Conservation (phyloP, 2,329 filamentous ascomycete genomes). For the Colletotrichum karsti region DNA sequence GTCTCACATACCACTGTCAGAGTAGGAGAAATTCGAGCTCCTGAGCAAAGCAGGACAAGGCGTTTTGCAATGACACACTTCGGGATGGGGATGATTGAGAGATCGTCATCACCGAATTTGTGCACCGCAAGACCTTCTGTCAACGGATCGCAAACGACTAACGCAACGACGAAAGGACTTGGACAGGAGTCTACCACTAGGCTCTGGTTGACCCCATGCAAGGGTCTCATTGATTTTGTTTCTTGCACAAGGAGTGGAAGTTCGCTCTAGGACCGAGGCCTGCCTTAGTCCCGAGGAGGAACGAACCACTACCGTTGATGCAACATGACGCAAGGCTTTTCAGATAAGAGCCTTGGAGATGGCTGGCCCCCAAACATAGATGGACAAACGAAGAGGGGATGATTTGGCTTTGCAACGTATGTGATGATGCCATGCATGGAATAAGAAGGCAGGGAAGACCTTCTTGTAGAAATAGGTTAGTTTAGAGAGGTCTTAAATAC, state of each 20-base stretch:
- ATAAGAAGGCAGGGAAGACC: slow-evolving; percentile 6
- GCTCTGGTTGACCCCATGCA: neutral
- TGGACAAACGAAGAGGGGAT: neutral
- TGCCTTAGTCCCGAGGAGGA: neutral
- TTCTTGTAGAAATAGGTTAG: slow-evolving; percentile 25
- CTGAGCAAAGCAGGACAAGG: neutral
- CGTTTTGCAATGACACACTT: neutral
- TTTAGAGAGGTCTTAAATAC: slow-evolving; percentile 23
- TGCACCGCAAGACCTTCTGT: neutral
- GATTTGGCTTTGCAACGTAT: slow-evolving; percentile 10
- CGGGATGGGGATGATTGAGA: neutral
- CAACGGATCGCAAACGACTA: neutral
- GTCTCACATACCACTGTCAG: neutral
- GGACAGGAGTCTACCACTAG: neutral
- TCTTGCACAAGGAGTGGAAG: neutral
- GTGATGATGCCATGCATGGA: slow-evolving; percentile 19
- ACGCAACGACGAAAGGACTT: neutral
- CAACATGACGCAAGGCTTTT: neutral
- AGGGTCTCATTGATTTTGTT: neutral
- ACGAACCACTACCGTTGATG: neutral
- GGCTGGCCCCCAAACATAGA: neutral
- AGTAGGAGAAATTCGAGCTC: neutral
- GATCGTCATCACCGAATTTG: no score
- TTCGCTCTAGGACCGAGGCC: neutral
- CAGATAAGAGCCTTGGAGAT: neutral